Base-by-base conservation (phyloP, 805 yeast species). In the Starmerella apis region DNA sequence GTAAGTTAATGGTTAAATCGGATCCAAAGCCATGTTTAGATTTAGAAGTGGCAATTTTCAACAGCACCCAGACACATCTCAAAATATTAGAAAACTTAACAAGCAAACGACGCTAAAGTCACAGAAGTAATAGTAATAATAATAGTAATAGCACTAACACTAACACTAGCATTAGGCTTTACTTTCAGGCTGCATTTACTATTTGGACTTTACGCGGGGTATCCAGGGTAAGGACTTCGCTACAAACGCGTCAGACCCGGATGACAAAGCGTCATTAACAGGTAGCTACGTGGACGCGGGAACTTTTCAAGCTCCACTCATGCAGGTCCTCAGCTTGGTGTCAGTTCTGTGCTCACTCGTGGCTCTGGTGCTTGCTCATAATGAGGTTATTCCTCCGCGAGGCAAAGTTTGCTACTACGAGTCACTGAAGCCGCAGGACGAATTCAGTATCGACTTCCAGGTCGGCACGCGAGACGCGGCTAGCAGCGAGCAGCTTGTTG, bases 331-430 rank as follows among this genome's bases (percentile, higher is more conserved):
- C 14, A 25, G 47, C 43, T 9, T 48, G 31, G 43, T 49, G 23
- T 45, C 57, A 19, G 27, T 56, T 5, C 44, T 55, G 35, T 47
- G 50, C 33, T 19, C 52, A 18, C 47, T 53, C 25, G 36, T 47
- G 14, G 27, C 52, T 10, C 27, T 56, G 44, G 59, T 50, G 27
- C 13, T 60, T 4, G 94, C 94, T 0, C 95, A 86, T 66, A 86
- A 85, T 60, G 90, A 86, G 31, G 71, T 85, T 55, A 70, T 88
- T 50, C 86, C 92, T 13, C 79, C 96, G 16, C 73, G 81, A 60
- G 92, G 94, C 24, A 82, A 81, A 63, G 82, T 82, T 62, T 90
- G 98, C 69, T 90, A 86, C 68, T 86, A 75, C 61, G 97, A 92
- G 64, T 74, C 74, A 51, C 73, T 92, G 70, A 83, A 81, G 64